These are phyloP conservation scores for Hysterangium stoloniferum DNA, from an alignment of 768 basidiomycete genomes.

Conservation along the genomic window DNA sequence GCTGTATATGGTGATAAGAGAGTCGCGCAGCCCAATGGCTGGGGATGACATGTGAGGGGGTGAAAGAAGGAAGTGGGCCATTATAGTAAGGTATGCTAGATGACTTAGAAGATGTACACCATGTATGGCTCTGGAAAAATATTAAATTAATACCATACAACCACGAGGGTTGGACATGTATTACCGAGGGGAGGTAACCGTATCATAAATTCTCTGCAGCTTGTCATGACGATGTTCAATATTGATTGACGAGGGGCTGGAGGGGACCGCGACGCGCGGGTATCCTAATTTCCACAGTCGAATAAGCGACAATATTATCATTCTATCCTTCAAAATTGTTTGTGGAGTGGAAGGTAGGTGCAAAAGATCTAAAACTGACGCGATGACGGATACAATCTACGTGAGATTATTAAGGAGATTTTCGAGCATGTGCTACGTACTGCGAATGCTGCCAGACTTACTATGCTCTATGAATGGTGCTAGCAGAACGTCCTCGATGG, in stretches of 20 bases:
- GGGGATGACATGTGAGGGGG: too few species aligned
- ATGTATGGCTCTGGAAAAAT: not conserved
- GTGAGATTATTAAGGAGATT: not conserved
- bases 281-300: constrained; percentile 1
- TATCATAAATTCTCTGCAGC: constrained; percentile 1
- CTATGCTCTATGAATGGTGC: not conserved
- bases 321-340: not conserved
- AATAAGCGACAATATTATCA: not conserved
- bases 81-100: constrained; percentile 1
- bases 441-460: not conserved
- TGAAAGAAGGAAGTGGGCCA: not conserved
- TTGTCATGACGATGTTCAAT: not conserved
- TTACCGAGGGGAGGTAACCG: constrained; percentile 6
- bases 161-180: not conserved
- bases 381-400: not conserved
- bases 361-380: constrained; percentile 9
- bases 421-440: not conserved
- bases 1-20: constrained; percentile 3
- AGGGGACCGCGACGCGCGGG: not conserved
- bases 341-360: not conserved
- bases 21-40: not conserved
- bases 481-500: not conserved
- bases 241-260: not conserved
- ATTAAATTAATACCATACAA: not conserved
- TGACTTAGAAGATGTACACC: constrained; percentile 1